Evolutionary conservation across 805 yeast species (phyloP), one percentile per base, ranked within the genome.

Genomic region (Torulaspora indica): DNA sequence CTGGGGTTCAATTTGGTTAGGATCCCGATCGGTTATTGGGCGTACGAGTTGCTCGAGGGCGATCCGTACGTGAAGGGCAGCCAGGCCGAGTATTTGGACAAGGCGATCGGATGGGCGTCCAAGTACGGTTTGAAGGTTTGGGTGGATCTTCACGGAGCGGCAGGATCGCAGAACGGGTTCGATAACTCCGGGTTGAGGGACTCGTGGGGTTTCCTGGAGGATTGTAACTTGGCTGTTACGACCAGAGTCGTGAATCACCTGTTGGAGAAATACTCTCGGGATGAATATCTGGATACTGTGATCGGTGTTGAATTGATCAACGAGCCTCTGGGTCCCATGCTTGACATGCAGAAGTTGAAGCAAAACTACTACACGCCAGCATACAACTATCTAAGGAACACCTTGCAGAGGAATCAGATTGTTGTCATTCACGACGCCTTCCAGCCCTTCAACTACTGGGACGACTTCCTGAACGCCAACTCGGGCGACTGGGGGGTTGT

Each of bases 21-120:
- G 58, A 82, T 90, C 47, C 97, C 98, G 35, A 78, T 90, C 43
- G 96, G 96, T 8, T 90, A 90, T 69, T 91, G 98, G 98, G 96
- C 96, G 8, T 87, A 85, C 63, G 60, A 73, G 38, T 58, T 66
- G 6, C 69, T 77, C 35, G 76, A 71, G 15, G 71, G 70, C 42
- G 97, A 90, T 62, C 96, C 97, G 2, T 90, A 87, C 57, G 93
- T 88, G 27, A 79, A 75, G 58, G 97, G 97, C 27, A 43, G 34
- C 27, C 95, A 85, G 66, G 77, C 69, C 46, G 61, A 67, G 7
- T 86, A 84, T 64, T 67, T 90, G 42, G 95, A 86, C 57, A 67
- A 74, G 58, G 95, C 96, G 12, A 67, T 90, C 33, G 74, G 61
- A 13, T 91, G 96, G 96, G 79, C 86, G 34, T 64, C 77, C 38